Evolutionary conservation across 164 flowering plant genomes (phyloP), one percentile per base, ranked within the genome.

Genomic region (Macadamia tetraphylla): DNA sequence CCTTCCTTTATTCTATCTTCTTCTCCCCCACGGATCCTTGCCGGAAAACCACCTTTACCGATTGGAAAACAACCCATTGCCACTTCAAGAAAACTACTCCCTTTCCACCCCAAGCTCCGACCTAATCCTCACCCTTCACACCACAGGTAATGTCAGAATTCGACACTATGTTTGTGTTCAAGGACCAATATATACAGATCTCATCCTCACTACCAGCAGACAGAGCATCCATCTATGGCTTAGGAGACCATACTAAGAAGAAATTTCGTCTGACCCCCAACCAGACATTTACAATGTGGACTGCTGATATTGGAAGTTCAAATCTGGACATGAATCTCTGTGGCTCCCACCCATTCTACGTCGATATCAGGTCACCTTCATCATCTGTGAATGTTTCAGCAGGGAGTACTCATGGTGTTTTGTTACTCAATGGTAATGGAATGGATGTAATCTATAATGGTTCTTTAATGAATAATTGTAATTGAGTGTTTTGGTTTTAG

Each of bases 261-360:
- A 76, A 86, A 0, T 85, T 92, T 70, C 75, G 71, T 66, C 69
- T 92, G 23, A 14, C 60, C 12, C 84, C 59, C 6, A 70, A 79
- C 31, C 79, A 86, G 40, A 83, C 80, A 0, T 57, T 87, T 17
- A 92, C 96, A 2, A 64, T 90, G 46, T 92, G 94, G 94, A 84
- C 81, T 65, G 82, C 86, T 0, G 94, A 92, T 67, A 78, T 82
- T 63, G 81, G 29, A 1, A 83, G 86, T 62, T 66, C 57, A 0
- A 77, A 65, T 60, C 18, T 42, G 5, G 86, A 89, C 67, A 30
- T 88, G 13, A 91, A 88, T 60, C 78, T 91, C 13, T 91, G 89
- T 49, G 97, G 97, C 1, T 86, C 90, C 15, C 97, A 91, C 71
- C 95, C 97, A 6, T 89, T 91, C 57, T 91, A 92, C 70, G 65